These are phyloP conservation scores for Passiflora organensis DNA, from an alignment of 345 rosid genomes.

Conservation along the genomic window DNA sequence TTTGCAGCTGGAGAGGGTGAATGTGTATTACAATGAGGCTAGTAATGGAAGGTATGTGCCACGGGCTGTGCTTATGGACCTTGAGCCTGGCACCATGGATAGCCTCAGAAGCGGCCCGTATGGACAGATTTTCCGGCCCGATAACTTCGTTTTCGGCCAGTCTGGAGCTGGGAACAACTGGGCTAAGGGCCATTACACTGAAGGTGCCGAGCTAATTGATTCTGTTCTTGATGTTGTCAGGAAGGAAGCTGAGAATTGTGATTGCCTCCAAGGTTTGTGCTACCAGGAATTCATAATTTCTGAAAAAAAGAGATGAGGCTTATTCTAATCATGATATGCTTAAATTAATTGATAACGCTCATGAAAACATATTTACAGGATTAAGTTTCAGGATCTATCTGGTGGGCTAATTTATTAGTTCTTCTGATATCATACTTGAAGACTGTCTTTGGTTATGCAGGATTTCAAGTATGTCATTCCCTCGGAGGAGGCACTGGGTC, in stretches of 20 bases:
- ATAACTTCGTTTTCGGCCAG: constrained; percentile 32
- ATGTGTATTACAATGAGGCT: constrained; percentile 33
- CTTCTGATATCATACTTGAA: neutral
- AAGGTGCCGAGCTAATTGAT: constrained; percentile 37
- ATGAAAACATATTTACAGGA: too few species aligned
- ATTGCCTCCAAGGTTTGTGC: constrained; percentile 30
- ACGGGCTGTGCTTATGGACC: constrained; percentile 36
- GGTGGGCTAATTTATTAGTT: too few species aligned
- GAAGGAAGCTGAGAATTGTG: constrained; percentile 35
- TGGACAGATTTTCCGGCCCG: constrained; percentile 22
- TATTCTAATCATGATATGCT: too few species aligned
- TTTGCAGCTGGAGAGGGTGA: constrained; percentile 25
- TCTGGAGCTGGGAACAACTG: constrained; percentile 34
- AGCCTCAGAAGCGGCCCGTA: constrained; percentile 21
- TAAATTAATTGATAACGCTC: too few species aligned
- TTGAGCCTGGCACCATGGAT: constrained; percentile 39
- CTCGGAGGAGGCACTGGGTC: constrained; percentile 37
- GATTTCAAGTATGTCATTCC: constrained; percentile 37
- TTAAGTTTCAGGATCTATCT: too few species aligned
- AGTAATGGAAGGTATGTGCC: constrained; percentile 23
- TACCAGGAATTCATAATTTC: neutral
- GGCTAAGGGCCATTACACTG: constrained; percentile 36
- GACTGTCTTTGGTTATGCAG: neutral
- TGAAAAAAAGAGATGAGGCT: too few species aligned
- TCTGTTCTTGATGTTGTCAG: constrained; percentile 32